Base-by-base conservation (phyloP, 192 early-diverging fungal genomes). In the Entophlyctis helioformis region DNA sequence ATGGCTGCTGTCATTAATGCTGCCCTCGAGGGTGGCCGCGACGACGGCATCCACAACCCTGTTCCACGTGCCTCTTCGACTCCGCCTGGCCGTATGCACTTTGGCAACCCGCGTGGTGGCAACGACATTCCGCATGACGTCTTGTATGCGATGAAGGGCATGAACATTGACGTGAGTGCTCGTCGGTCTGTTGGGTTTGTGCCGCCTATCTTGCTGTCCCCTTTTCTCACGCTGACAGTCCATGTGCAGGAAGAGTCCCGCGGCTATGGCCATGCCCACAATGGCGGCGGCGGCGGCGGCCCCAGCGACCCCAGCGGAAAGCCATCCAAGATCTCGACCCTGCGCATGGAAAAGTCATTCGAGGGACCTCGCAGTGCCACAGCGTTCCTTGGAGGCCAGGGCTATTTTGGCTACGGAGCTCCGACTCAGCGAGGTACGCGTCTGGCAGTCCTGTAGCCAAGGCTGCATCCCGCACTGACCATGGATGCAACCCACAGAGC, bases 61-160 rank as follows among this genome's bases (percentile, higher is more conserved):
- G 78, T 71, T 1, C 65, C 67, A n/a, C 74, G 82, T 16, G 62
- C 81, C 1, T 70, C 78, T 2, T 83, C 81, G 2, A 84, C 82
- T 5, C 82, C 82, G 3, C 82, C 82, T 5, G 59, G 63, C 26
- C 68, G 68, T 59, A 18, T 67, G 54, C 55, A 69, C 51, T 73
- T 59, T 48, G 36, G 62, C 51, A 38, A 66, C 59, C 34, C 62
- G 51, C 22, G 54, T 2, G 23, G 32, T 21, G 50, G 45, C 24
- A 15, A 71, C 6, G 36, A 49, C 2, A 33, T 57, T 16, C 56
- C 60, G 2, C 44, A 56, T 20, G 75, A 78, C 16, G 19, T 80
- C 10, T 42, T 68, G 15, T 66, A 72, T 60, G 55, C 64, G 22
- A 62, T 76, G 51, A 56, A 70, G 23, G 72, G 72, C 38, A 53